Base-by-base conservation (phyloP, 106 monocot genomes). In the Platanthera guangdongensis region DNA sequence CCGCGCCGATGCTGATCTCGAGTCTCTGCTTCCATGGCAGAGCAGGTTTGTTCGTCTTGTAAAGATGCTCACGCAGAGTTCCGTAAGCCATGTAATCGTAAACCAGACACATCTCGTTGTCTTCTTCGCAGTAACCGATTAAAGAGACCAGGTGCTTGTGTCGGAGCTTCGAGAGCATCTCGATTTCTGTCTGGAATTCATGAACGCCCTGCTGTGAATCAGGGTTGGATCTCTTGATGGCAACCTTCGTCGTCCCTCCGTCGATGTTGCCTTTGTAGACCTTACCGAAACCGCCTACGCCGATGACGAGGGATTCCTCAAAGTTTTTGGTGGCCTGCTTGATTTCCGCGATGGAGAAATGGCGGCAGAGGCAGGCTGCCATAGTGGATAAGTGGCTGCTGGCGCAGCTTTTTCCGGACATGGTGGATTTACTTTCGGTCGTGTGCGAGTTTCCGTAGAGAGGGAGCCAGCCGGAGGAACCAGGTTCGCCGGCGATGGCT, bases 111-210 rank as follows among this genome's bases (percentile, higher is more conserved):
- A 94, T 94, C 82, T 94, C 93, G 7, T 62, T 73, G 49, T 81
- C 76, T 63, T 94, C 90, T 59, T 94, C 88, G 83, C 93, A 90
- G 83, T 84, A 90, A 0, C 92, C 92, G 32, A 93, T 93, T 28
- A 93, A 73, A 47, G 92, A 93, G 21, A 93, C 92, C 32, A 93
- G 59, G 54, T 93, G 92, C 77, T 77, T 77, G 86, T 93, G 92
- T 6, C 92, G 79, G 22, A 91, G 91, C 87, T 91, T 95, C 18
- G 94, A 95, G 8, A 95, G 91, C 94, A 95, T 89, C 84, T 95
- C 88, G 0, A 95, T 91, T 82, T 95, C 94, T 3, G 78, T 78
- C 45, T 78, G 78, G n/a, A 95, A 94, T 85, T 94, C 94, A 52
- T 89, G 39, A 10, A 87, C 78, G 4, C 94, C 94, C 59, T 94